Evolutionary conservation across 768 basidiomycete species (phyloP).

Genomic region (Hypholoma fasciculare): DNA sequence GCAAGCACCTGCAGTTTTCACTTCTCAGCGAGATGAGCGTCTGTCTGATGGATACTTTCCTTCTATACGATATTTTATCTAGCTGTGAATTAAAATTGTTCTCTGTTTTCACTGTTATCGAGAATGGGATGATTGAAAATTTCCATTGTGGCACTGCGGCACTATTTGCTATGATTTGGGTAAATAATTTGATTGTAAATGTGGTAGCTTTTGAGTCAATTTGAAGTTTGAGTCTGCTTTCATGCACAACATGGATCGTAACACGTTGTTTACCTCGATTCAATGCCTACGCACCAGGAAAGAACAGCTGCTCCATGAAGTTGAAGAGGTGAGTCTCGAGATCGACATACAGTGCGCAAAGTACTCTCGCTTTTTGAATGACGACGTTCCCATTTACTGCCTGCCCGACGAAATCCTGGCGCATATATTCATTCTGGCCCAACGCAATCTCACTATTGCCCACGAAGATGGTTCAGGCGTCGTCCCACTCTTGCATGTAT

Average conservation of each 20-base stretch:
- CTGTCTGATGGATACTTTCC: constrained; percentile 58
- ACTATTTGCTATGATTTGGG: neutral
- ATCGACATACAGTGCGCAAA: constrained; percentile 30
- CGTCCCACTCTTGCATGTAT: constrained; percentile 30
- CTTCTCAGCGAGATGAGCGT: constrained; percentile 57
- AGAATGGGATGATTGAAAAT: no score
- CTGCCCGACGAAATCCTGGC: constrained; percentile 43
- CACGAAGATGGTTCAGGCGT: no score
- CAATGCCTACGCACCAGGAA: constrained; percentile 25
- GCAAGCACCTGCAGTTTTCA: constrained; percentile 14
- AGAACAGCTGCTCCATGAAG: constrained; percentile 31
- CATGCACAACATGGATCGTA: no score
- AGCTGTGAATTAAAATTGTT: no score
- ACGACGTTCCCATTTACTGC: constrained; percentile 29
- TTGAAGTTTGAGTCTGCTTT: no score
- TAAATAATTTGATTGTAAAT: neutral
- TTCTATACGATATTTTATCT: constrained; percentile 5
- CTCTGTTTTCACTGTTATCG: no score
- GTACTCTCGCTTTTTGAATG: constrained; percentile 35
- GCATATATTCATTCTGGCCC: constrained; percentile 36
- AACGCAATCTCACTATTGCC: constrained; percentile 1
- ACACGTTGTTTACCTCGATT: neutral
- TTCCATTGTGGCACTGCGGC: neutral
- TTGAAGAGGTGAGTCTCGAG: constrained; percentile 32
- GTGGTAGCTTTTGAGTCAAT: no score